Percentiles rank a stretch among this genome's conserved stretches.
Conservation (phyloP, 1,284 basidiomycete genomes). For the Malassezia globosa region DNA sequence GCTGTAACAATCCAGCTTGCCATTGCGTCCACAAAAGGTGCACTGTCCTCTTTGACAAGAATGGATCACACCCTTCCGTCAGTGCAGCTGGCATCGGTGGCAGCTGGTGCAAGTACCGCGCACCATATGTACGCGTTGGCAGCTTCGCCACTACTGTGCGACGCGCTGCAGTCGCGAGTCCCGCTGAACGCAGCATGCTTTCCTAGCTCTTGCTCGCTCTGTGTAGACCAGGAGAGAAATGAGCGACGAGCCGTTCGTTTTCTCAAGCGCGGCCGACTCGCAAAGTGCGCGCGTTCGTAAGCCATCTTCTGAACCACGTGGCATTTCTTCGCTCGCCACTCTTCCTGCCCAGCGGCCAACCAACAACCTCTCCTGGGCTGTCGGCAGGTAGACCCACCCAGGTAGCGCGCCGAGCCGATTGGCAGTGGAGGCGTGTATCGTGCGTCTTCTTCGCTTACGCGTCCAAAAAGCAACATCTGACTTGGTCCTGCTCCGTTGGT, state of each 20-base stretch:
- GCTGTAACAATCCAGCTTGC: slow-evolving; percentile 37
- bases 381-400: too few species aligned
- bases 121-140: neutral
- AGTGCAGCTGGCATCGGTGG: slow-evolving; percentile 28
- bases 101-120: slow-evolving; percentile 25
- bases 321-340: neutral
- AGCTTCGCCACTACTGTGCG: neutral
- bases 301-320: slow-evolving; percentile 11
- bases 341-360: too few species aligned
- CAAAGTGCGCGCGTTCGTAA: too few species aligned
- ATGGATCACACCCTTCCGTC: slow-evolving; percentile 33
- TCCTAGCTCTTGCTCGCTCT: neutral
- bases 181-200: slow-evolving; percentile 6
- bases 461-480: too few species aligned
- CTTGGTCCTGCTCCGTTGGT: too few species aligned
- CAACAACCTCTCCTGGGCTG: too few species aligned
- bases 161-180: too few species aligned
- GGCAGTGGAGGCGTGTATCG: too few species aligned
- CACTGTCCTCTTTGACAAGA: slow-evolving; percentile 31
- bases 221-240: too few species aligned
- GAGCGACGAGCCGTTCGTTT: too few species aligned
- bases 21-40: slow-evolving; percentile 34
- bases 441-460: too few species aligned
- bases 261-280: too few species aligned
- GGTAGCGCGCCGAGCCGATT: neutral